Evolutionary conservation across 257 asterid genomes (phyloP), one percentile per base, ranked within the genome.

Genomic region (Solanum virginianum): DNA sequence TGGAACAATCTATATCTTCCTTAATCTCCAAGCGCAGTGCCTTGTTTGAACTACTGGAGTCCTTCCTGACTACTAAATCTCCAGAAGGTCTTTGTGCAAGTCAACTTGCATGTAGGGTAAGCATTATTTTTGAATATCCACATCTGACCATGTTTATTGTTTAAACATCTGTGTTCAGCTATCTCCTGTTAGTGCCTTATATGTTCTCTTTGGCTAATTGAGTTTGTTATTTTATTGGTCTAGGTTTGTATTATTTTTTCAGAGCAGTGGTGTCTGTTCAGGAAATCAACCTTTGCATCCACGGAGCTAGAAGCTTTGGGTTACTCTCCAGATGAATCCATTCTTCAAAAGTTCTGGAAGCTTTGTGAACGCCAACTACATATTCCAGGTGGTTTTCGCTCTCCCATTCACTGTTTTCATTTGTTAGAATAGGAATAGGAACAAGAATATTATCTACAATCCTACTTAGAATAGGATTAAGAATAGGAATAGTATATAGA

Each of bases 251-350:
- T 89, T 51, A 90, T 93, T 84, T 90, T 94, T 86, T 91, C 97
- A 39, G 99, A 97, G 88, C 87, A 86, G 62, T 97, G 99, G 98
- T 91, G 92, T 92, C 88, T 97, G 88, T 97, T 97, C 90, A 94
- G 89, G 86, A 92, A 88, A 91, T 47, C 88, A 65, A 93, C 87
- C 86, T 97, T 89, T 90, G 92, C 90, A 55, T 88, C 88, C 71
- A 92, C 98, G 51, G 90, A 93, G 85, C 88, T 97, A 91, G 97
- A 93, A 85, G 85, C 89, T 45, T 89, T 97, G 66, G 98, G 97
- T 85, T 91, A 90, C 87, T 80, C 87, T 82, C 97, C 98, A 26
- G 92, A 92, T 54, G 91, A 90, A 74, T 75, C 91, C 68, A 88
- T 88, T 84, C 85, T 95, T 86, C 89, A 91, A 66, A 93, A 91